Evolutionary conservation across 305 asterid genomes (phyloP).

Genomic region (Rubia balearica): DNA sequence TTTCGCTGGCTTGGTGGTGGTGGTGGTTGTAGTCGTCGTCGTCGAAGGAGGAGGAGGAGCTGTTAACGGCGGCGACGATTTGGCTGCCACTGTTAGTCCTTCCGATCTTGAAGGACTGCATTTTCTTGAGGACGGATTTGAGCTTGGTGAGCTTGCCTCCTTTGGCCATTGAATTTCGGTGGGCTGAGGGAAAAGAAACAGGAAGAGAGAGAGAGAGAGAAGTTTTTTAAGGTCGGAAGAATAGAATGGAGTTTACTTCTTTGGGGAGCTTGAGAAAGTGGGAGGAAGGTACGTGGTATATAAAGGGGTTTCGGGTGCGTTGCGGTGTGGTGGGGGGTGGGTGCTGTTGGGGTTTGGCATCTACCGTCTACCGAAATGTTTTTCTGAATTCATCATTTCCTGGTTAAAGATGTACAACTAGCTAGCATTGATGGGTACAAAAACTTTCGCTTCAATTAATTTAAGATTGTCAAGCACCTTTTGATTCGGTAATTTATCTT

Average conservation of each 20-base stretch:
- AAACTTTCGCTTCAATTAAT: neutral
- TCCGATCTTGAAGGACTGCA: slow-evolving; percentile 84
- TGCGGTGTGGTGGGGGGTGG: slow-evolving; percentile 3
- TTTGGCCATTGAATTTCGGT: slow-evolving; percentile 38
- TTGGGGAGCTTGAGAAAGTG: slow-evolving; percentile 33
- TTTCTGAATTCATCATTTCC: neutral
- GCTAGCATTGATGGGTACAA: neutral
- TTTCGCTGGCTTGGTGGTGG: slow-evolving; percentile 17
- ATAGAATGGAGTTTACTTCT: slow-evolving; percentile 4
- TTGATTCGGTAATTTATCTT: neutral
- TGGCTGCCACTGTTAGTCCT: slow-evolving; percentile 39
- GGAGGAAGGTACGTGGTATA: slow-evolving; percentile 39
- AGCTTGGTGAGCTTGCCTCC: slow-evolving; percentile 75
- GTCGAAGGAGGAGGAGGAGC: slow-evolving; percentile 7
- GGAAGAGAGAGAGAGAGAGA: neutral
- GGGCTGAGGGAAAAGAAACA: neutral
- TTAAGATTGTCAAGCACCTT: no score
- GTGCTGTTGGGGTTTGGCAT: neutral
- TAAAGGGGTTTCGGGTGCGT: slow-evolving; percentile 19
- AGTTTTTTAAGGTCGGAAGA: neutral
- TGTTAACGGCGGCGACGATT: slow-evolving; percentile 25
- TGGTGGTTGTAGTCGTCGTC: slow-evolving; percentile 19
- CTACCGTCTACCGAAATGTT: neutral
- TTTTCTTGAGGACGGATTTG: slow-evolving; percentile 72
- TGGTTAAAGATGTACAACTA: neutral